Conservation (phyloP, 2,329 filamentous ascomycete species). For the Fusarium sororula region DNA sequence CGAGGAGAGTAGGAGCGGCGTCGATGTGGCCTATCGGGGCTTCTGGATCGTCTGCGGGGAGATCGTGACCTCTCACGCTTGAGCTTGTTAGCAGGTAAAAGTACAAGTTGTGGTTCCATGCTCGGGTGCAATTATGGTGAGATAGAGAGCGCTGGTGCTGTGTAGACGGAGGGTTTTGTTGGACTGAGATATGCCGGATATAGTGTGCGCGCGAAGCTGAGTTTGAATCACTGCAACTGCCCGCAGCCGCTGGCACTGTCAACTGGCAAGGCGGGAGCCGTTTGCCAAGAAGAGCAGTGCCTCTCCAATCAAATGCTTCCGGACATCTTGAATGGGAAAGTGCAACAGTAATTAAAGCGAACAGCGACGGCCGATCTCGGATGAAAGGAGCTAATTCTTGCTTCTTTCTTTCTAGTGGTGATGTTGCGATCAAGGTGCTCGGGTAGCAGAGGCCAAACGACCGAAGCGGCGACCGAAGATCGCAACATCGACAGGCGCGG, state of each 20-base stretch:
- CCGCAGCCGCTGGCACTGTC: slow-evolving; percentile 9
- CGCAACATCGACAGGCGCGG: slow-evolving; percentile 31
- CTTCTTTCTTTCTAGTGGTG: slow-evolving; percentile 22
- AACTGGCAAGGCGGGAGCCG: background rate
- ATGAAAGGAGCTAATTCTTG: slow-evolving; percentile 30
- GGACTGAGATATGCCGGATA: slow-evolving; percentile 7
- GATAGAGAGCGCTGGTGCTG: background rate
- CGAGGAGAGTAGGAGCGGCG: slow-evolving; percentile 83
- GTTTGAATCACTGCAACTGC: slow-evolving; percentile 29
- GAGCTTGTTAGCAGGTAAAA: slow-evolving; percentile 43
- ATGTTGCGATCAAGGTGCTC: slow-evolving; percentile 25
- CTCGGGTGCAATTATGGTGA: slow-evolving; percentile 11
- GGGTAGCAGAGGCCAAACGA: slow-evolving; percentile 33
- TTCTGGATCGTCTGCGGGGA: slow-evolving; percentile 84
- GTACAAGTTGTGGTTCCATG: slow-evolving; percentile 28
- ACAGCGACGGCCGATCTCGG: slow-evolving; percentile 34
- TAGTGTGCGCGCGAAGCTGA: slow-evolving; percentile 10
- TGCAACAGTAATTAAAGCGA: background rate
- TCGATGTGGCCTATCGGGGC: slow-evolving; percentile 73
- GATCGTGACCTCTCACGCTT: slow-evolving; percentile 88
- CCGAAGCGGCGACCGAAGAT: slow-evolving; percentile 20
- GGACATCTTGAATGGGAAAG: background rate
- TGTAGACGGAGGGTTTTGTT: slow-evolving; percentile 21
- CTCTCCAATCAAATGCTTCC: background rate
- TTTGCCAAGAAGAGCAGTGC: slow-evolving; percentile 1